A percentile compares a stretch with the other conserved stretches of the same genome.
phyloP scores from a whole-genome alignment of 768 basidiomycete species.

The Lentinula edodes region DNA sequence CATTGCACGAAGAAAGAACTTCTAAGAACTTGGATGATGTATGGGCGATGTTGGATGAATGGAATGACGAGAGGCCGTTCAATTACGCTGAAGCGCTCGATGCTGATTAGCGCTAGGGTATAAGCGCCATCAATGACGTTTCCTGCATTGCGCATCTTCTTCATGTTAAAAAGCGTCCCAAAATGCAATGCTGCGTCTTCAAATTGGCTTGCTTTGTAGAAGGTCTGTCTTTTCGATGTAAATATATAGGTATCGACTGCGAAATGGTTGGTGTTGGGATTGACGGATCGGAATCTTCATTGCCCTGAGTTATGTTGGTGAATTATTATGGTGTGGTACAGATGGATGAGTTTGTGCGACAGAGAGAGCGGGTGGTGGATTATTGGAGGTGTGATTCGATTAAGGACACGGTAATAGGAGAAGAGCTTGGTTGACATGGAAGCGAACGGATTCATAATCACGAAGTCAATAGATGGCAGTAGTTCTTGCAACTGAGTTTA shows the following conservation, averaged over 20 bases:
- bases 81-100: too few species aligned
- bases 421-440: too few species aligned
- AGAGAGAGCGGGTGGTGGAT: conserved; percentile 85
- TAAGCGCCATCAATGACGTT: too few species aligned
- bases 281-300: conserved; percentile 73
- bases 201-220: conserved; percentile 55
- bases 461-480: too few species aligned
- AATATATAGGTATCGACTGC: conserved; percentile 85
- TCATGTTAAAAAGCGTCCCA: background rate
- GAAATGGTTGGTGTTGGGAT: conserved; percentile 97
- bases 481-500: too few species aligned
- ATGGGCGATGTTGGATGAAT: too few species aligned
- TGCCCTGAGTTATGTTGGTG: conserved; percentile 86
- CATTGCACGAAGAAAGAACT: too few species aligned
- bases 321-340: conserved; percentile 80
- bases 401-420: too few species aligned
- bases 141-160: background rate
- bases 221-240: conserved; percentile 49
- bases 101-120: background rate
- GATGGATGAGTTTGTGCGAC: conserved; percentile 82
- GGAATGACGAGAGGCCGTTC: too few species aligned
- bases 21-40: too few species aligned
- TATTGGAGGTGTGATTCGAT: too few species aligned
- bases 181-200: conserved; percentile 33
- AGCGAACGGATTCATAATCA: too few species aligned